phyloP scores from a whole-genome alignment of 2,329 filamentous ascomycete genomes.

The Cercospora nicotianae region DNA sequence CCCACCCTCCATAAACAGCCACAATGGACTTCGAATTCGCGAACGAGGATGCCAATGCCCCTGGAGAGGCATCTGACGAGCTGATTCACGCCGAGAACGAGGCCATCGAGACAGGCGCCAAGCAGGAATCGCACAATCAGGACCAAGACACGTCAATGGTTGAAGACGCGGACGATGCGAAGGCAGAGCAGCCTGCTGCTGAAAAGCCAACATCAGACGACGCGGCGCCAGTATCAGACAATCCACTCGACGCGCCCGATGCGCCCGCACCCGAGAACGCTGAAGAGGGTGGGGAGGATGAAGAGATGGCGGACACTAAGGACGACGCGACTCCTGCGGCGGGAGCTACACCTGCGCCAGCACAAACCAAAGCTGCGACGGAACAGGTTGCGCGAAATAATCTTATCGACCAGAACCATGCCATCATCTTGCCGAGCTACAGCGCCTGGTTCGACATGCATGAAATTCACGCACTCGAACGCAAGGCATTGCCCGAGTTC shows the following conservation, averaged over 20 bases:
- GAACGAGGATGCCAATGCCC: slow-evolving; percentile 36
- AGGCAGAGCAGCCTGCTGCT: slow-evolving; percentile 21
- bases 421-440: slow-evolving; percentile 95
- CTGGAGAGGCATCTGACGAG: slow-evolving; percentile 38
- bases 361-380: slow-evolving; percentile 75
- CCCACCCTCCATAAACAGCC: background rate
- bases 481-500: slow-evolving; percentile 93
- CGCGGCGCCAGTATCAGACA: slow-evolving; percentile 39
- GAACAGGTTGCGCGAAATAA: slow-evolving; percentile 89
- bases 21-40: slow-evolving; percentile 32
- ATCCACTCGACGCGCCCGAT: slow-evolving; percentile 42
- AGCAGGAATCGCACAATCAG: slow-evolving; percentile 32
- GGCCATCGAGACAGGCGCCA: slow-evolving; percentile 29
- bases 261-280: slow-evolving; percentile 39
- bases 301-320: slow-evolving; percentile 63
- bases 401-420: slow-evolving; percentile 87
- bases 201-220: slow-evolving; percentile 20
- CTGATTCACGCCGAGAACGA: slow-evolving; percentile 41
- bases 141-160: slow-evolving; percentile 38
- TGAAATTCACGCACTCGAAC: slow-evolving; percentile 83
- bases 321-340: slow-evolving; percentile 37
- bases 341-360: slow-evolving; percentile 27
- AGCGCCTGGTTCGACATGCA: slow-evolving; percentile 99
- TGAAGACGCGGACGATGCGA: slow-evolving; percentile 32
- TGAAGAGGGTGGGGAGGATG: slow-evolving; percentile 33